Evolutionary conservation across 176 grass and related monocot species (phyloP).

Genomic region (Sorghum bicolor): DNA sequence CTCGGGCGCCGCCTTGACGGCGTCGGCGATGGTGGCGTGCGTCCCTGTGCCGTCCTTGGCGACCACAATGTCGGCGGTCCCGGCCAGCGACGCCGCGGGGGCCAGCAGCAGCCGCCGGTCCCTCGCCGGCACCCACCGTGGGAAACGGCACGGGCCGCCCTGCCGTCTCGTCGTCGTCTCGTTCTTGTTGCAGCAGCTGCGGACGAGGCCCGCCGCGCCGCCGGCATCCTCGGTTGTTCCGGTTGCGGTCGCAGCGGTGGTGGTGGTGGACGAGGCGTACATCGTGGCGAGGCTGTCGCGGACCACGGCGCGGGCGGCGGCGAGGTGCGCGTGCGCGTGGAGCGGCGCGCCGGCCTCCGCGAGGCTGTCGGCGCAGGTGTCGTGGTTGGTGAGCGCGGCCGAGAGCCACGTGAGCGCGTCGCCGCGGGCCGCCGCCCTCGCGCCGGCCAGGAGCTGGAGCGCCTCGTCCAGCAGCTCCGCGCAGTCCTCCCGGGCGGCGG

Average conservation of each 20-base stretch:
- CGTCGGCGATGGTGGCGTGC: conserved; percentile 37
- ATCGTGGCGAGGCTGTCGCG: conserved; percentile 43
- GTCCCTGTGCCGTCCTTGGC: conserved; percentile 47
- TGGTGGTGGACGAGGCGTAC: not conserved
- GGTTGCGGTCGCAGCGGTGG: not conserved
- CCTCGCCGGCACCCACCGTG: conserved; percentile 28
- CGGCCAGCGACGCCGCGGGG: not conserved
- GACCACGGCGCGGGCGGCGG: conserved; percentile 37
- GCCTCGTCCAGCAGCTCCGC: conserved; percentile 59
- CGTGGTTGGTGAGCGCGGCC: conserved; percentile 65
- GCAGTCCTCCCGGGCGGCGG: conserved; percentile 56
- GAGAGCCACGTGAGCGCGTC: conserved; percentile 66
- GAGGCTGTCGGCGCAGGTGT: conserved; percentile 61
- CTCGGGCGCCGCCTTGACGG: conserved; percentile 50
- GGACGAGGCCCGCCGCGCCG: too few species aligned
- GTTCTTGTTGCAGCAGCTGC: conserved; percentile 37
- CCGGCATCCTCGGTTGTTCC: conserved; percentile 8
- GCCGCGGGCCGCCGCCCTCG: not conserved
- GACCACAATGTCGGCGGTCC: conserved; percentile 41
- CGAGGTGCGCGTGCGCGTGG: conserved; percentile 22
- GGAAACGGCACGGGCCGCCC: conserved; percentile 8
- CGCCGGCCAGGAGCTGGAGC: conserved; percentile 35
- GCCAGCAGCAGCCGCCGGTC: conserved; percentile 40
- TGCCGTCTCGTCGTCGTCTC: not conserved
- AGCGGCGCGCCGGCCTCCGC: conserved; percentile 19